Evolutionary conservation across 2,329 filamentous ascomycete species (phyloP).

Genomic region (Aspergillus piperis): DNA sequence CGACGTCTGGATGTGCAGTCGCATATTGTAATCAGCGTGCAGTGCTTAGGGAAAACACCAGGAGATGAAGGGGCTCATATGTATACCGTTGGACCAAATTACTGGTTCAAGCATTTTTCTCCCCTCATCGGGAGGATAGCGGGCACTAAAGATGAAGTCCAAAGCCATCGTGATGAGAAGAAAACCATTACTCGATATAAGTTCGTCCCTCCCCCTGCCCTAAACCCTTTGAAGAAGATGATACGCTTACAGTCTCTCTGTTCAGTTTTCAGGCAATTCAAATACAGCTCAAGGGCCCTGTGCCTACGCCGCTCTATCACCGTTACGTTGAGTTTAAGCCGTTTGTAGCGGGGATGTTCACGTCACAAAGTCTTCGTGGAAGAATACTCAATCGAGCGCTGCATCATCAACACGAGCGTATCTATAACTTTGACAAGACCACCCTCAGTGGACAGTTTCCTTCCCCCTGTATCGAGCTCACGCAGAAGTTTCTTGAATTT

Average conservation of each 20-base stretch:
- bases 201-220: slow-evolving; percentile 48
- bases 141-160: slow-evolving; percentile 68
- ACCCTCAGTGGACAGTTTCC: slow-evolving; percentile 72
- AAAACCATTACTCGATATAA: slow-evolving; percentile 71
- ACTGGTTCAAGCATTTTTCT: slow-evolving; percentile 82
- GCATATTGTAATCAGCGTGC: slow-evolving; percentile 69
- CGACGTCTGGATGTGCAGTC: slow-evolving; percentile 68
- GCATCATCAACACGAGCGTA: slow-evolving; percentile 82
- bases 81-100: slow-evolving; percentile 77
- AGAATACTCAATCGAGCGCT: slow-evolving; percentile 79
- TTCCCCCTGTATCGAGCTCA: slow-evolving; percentile 68
- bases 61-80: slow-evolving; percentile 64
- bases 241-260: slow-evolving; percentile 9
- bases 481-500: slow-evolving; percentile 79
- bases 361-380: slow-evolving; percentile 72
- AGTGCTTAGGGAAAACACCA: slow-evolving; percentile 75
- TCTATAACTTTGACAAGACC: slow-evolving; percentile 82
- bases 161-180: slow-evolving; percentile 55
- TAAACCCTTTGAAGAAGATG: neutral
- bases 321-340: slow-evolving; percentile 91
- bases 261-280: slow-evolving; percentile 87
- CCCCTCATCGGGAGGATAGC: slow-evolving; percentile 82
- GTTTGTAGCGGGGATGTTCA: slow-evolving; percentile 88
- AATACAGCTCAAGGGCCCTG: slow-evolving; percentile 81
- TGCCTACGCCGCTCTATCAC: slow-evolving; percentile 79